Conservation (phyloP, 2,329 filamentous ascomycete species). For the Ramularia collo-cygni region DNA sequence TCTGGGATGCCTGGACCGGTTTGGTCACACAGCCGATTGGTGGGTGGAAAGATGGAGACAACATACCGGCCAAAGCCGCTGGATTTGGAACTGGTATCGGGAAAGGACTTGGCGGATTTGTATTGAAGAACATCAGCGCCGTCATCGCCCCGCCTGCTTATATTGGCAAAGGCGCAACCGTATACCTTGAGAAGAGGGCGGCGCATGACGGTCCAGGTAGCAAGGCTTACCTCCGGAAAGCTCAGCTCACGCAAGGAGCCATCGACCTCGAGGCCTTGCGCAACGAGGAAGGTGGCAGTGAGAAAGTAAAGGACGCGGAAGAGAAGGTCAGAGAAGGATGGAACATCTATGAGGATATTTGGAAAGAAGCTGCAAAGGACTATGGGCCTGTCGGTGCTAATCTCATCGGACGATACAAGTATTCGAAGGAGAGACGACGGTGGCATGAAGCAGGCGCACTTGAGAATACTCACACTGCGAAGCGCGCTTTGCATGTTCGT, state of each 20-base stretch:
- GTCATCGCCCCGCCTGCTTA: constrained; percentile 64
- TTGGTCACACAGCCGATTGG: constrained; percentile 70
- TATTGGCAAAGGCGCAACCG: constrained; percentile 73
- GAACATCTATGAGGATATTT: constrained; percentile 29
- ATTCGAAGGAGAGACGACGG: constrained; percentile 20
- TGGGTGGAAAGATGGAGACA: constrained; percentile 52
- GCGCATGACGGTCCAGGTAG: constrained; percentile 21
- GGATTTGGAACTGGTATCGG: constrained; percentile 55
- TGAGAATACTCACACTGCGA: constrained; percentile 28
- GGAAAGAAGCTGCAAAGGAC: constrained; percentile 20
- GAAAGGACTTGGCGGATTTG: constrained; percentile 73
- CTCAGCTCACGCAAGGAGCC: constrained; percentile 28
- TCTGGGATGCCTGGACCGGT: constrained; percentile 77
- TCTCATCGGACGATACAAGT: constrained; percentile 17
- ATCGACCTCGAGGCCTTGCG: constrained; percentile 23
- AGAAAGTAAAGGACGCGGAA: constrained; percentile 15
- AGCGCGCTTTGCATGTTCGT: constrained; percentile 21
- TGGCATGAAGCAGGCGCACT: constrained; percentile 29
- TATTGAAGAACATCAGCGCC: constrained; percentile 73
- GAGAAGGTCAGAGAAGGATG: constrained; percentile 24
- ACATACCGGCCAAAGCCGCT: constrained; percentile 22
- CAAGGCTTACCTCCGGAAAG: constrained; percentile 24
- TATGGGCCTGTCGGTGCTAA: constrained; percentile 17
- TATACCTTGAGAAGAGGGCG: constrained; percentile 58
- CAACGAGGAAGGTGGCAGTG: constrained; percentile 9